Base-by-base conservation (phyloP, 2,329 filamentous ascomycete species). In the Pseudomassariella vexata region DNA sequence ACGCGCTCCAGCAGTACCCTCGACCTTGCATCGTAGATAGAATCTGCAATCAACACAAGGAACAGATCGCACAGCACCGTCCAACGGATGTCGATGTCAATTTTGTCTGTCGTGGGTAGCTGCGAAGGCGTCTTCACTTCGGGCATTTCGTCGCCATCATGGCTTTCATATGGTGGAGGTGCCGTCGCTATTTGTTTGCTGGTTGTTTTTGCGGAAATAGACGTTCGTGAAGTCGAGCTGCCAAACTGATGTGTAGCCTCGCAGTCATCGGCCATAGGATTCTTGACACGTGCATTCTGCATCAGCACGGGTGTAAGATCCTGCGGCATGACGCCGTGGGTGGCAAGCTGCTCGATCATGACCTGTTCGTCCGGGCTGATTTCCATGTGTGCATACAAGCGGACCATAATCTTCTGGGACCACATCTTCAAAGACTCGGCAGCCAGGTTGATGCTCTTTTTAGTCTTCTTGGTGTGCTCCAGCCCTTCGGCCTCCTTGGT, bases 321-420 rank as follows among this genome's bases (percentile, higher is more conserved):
- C 26, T 69, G 66, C 1, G 92, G 82, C 40, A 87, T 70, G 6
- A 98, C 88, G 5, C 90, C 92, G 60, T 98, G 92, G 36, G 92
- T 85, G 9, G 85, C 82, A 37, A 98, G 69, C 59, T 98, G 92
- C 62, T 98, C 92, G 45, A 98, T 95, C 92, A 98, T 98, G 56
- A 98, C 70, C 65, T 98, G 92, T 60, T 98, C 92, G 10, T 76
- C 81, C 15, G 82, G 68, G 50, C 81, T 88, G 49, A 98, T 94
- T 38, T 98, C 92, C 92, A 98, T 98, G 59, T 98, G 92, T 9
- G 78, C 68, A 56, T 96, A 98, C 9, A 98, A 58, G 16, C 90
- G 79, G 38, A 95, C 79, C 89, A 98, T 98, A 73, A 95, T 94
- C 64, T 94, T 94, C 57, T 98, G 92, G 35, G 85, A 80, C 90